Base-by-base conservation (phyloP, 2,329 filamentous ascomycete genomes). In the Aspergillus intermedius region DNA sequence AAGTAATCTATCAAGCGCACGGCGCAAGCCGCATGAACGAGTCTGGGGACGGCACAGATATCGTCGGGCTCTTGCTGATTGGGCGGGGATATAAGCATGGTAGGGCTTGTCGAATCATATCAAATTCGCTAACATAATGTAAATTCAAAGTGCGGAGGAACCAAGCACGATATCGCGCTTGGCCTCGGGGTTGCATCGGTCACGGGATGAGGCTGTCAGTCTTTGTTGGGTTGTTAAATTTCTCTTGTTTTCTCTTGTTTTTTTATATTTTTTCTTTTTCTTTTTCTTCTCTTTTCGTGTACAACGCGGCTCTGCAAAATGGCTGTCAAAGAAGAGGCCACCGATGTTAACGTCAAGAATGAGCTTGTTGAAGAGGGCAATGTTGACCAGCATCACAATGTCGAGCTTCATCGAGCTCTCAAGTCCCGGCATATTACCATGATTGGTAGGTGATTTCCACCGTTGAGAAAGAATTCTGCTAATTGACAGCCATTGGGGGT, bases 351-450 rank as follows among this genome's bases (percentile, higher is more conserved):
- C 2, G 45, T 55, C 37, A 54, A 58, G 22, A 53, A 54, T 37
- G 54, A 61, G 7, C 50, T 54, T 8, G 57, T 60, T 7, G 32
- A 45, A 22, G 44, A 45, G 13, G 44, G 44, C 15, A 23, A 32
- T 15, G 32, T 23, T 12, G 25, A 13, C 12, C 56, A 56, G 8
- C 57, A 48, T 8, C 44, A 63, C 9, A 59, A 63, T 55, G 62
- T 59, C 21, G 57, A 64, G 4, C 64, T 74, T n/a, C 67, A 71
- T 28, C 69, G 71, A 34, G 71, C 67, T 42, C 66, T 71, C 47
- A 68, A 67, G 52, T 62, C 70, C 22, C 65, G 68, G 44, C 68
- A 69, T 49, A 70, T 68, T 49, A 67, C 67, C 22, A 73, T 71
- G 70, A 70, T 72, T 59, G 69, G 62, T 67, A 59, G n/a, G 55